Base-by-base conservation (phyloP, 2,329 filamentous ascomycete species). In the Hypoxylon sp. region DNA sequence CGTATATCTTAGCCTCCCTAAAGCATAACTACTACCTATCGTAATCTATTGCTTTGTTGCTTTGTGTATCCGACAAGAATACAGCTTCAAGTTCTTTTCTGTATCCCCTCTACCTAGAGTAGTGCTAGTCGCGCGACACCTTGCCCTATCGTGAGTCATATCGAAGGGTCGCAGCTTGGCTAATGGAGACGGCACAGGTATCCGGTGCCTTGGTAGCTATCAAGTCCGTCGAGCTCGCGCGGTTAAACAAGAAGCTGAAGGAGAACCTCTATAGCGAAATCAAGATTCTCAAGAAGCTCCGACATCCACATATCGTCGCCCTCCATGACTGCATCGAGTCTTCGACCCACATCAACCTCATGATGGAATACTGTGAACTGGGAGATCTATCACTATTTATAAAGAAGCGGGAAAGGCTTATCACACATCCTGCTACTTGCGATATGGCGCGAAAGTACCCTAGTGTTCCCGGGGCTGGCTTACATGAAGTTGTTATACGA, bases 361-460 rank as follows among this genome's bases (percentile, higher is more conserved):
- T 98, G 70, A 99, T 98, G 95, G 96, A 99, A 83, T 98, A 97
- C 82, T 98, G 96, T 82, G 94, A 97, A 78, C 87, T 99, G 44
- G 95, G 96, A 22, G 96, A 99, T 78, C 83, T 99, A 65, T 97
- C 96, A 10, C 86, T 95, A 59, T 98, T 99, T 81, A 98, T 99
- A 83, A 97, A 96, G 86, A 97, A 96, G 82, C 89, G 95, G 67
- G 90, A 95, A 67, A 92, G 91, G 77, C 88, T 98, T 50, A 87
- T 86, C 48, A 91, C 91, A 55, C 92, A 97, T 78, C 90, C 92
- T 29, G 91, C 93, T 58, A 96, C 95, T 3, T 88, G 90, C 77
- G 94, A 97, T 74, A 95, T 98, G 90, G 94, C 97, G 68, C 88
- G 91, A 76, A 97, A 97, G 80, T 98, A 99, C 77, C 95, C 96